These are phyloP conservation scores for Aureobasidium sp. DNA, from an alignment of 2,329 filamentous ascomycete species.

Conservation along the genomic window DNA sequence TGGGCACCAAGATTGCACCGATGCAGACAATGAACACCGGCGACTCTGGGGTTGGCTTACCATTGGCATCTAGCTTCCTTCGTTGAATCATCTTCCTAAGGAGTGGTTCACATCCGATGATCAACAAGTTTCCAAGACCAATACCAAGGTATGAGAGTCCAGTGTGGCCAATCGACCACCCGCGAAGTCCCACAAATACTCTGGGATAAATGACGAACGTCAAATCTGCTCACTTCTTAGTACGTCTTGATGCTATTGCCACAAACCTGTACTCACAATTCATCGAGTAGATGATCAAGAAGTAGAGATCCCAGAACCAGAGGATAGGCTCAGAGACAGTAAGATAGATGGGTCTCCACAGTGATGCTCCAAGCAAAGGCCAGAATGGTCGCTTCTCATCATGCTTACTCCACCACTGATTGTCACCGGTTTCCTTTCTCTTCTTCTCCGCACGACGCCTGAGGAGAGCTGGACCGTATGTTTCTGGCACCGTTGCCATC, in stretches of 20 bases:
- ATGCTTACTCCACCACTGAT: slow-evolving; percentile 66
- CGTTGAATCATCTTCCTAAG: slow-evolving; percentile 18
- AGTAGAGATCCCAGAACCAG: slow-evolving; percentile 37
- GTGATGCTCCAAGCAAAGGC: slow-evolving; percentile 25
- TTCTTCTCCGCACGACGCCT: slow-evolving; percentile 51
- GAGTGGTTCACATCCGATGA: slow-evolving; percentile 26
- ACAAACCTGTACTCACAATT: slow-evolving; percentile 30
- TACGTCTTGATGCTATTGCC: background rate
- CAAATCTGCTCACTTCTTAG: background rate
- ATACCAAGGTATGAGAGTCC: slow-evolving; percentile 42
- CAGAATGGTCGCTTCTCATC: slow-evolving; percentile 50
- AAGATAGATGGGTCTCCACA: slow-evolving; percentile 36
- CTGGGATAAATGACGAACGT: slow-evolving; percentile 41
- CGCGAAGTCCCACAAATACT: slow-evolving; percentile 43
- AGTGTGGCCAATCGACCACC: slow-evolving; percentile 35
- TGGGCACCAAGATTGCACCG: slow-evolving; percentile 43
- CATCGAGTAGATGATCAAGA: slow-evolving; percentile 39
- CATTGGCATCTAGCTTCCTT: slow-evolving; percentile 34
- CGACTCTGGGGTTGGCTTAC: slow-evolving; percentile 33
- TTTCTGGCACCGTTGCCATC: slow-evolving; percentile 43
- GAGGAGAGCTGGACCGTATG: slow-evolving; percentile 44
- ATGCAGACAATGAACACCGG: slow-evolving; percentile 36
- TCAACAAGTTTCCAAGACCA: slow-evolving; percentile 33
- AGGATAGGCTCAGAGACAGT: slow-evolving; percentile 39
- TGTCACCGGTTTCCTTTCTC: slow-evolving; percentile 57